These are phyloP conservation scores for Nidula microcarpa DNA, from an alignment of 768 basidiomycete species.

Conservation along the genomic window DNA sequence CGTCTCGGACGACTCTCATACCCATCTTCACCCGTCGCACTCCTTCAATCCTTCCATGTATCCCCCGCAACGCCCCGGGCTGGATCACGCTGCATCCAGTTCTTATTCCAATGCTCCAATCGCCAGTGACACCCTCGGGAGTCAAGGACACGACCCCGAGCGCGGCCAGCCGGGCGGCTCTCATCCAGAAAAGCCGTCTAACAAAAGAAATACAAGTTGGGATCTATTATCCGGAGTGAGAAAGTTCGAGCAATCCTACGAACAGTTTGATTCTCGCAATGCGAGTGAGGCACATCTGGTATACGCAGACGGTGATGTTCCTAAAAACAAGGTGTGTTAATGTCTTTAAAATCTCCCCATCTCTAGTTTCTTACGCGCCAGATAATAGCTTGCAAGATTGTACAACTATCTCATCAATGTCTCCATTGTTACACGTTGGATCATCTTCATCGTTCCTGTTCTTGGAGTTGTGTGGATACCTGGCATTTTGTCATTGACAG, in stretches of 20 bases:
- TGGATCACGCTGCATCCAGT: slow-evolving; percentile 2
- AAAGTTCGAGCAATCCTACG: slow-evolving; percentile 52
- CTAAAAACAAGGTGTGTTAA: slow-evolving; percentile 48
- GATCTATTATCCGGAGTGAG: slow-evolving; percentile 45
- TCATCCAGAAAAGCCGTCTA: slow-evolving; percentile 2
- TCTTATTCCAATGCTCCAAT: slow-evolving; percentile 11
- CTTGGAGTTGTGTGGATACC: slow-evolving; percentile 69
- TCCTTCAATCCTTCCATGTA: slow-evolving; percentile 4
- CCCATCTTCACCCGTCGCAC: background rate
- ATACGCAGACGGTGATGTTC: slow-evolving; percentile 61
- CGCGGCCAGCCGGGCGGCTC: slow-evolving; percentile 10
- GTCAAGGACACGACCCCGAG: slow-evolving; percentile 16
- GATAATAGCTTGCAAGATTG: slow-evolving; percentile 47
- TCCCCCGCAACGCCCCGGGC: slow-evolving; percentile 9
- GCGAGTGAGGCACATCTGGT: slow-evolving; percentile 47
- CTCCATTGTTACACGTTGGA: slow-evolving; percentile 79
- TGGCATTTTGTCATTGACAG: slow-evolving; percentile 61
- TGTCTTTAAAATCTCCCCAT: background rate
- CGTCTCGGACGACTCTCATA: background rate
- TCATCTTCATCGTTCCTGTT: slow-evolving; percentile 73
- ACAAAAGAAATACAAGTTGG: slow-evolving; percentile 39
- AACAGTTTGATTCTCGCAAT: slow-evolving; percentile 54
- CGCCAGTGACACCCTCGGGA: background rate
- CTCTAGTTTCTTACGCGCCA: background rate
- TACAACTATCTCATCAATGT: slow-evolving; percentile 75